phyloP scores from a whole-genome alignment of 495 filamentous ascomycete genomes.

The Sporormia fimetaria region DNA sequence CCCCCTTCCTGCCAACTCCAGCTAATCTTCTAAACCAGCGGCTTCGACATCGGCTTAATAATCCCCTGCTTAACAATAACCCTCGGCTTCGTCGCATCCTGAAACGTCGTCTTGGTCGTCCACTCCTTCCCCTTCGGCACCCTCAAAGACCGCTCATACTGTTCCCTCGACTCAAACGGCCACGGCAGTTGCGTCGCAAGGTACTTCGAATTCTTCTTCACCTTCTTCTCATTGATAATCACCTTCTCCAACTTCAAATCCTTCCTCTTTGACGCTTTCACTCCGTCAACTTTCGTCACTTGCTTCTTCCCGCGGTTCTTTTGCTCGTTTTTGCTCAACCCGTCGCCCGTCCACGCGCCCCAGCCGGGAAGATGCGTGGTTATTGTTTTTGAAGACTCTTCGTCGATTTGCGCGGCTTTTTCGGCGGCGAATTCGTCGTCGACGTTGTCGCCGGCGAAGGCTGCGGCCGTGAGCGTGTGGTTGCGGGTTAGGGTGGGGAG shows the following conservation, averaged over 20 bases:
- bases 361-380: conserved; percentile 85
- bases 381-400: conserved; percentile 75
- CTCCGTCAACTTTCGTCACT: conserved; percentile 61
- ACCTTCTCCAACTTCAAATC: conserved; percentile 71
- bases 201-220: conserved; percentile 89
- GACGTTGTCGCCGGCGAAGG: conserved; percentile 88
- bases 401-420: conserved; percentile 58
- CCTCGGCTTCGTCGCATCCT: conserved; percentile 78
- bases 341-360: conserved; percentile 81
- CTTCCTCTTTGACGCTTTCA: conserved; percentile 63
- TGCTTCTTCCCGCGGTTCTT: conserved; percentile 46
- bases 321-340: conserved; percentile 52
- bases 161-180: conserved; percentile 70
- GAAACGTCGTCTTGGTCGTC: conserved; percentile 87
- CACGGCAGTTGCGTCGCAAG: conserved; percentile 71
- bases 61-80: conserved; percentile 87
- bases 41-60: conserved; percentile 78
- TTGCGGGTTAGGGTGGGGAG: conserved; percentile 57
- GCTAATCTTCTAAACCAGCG: conserved; percentile 41
- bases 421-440: conserved; percentile 69
- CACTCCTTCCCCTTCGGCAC: conserved; percentile 88
- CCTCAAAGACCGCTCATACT: conserved; percentile 84
- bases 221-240: conserved; percentile 84
- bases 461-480: conserved; percentile 67
- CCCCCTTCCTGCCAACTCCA: too few species aligned